A percentile compares a stretch with the other conserved stretches of the same genome.
Conservation (phyloP, 208 protist genomes). For the Acanthamoeba healyi region DNA sequence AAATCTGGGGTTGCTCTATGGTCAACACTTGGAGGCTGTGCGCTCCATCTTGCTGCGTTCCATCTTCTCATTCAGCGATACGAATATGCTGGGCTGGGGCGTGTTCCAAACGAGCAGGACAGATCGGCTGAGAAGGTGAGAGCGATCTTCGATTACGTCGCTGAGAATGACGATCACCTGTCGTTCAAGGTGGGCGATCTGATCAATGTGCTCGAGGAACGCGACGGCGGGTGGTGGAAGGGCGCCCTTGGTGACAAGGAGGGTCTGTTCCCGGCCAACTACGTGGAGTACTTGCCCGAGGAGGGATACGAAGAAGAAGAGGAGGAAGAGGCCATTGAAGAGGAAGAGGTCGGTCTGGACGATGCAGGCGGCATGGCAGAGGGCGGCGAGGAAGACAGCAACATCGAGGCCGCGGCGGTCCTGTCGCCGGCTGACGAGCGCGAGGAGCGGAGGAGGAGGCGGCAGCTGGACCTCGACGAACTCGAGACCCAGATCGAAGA, state of each 20-base stretch:
- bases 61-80: too few species aligned
- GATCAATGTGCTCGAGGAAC: constrained; percentile 6
- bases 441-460: constrained; percentile 45
- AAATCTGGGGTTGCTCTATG: too few species aligned
- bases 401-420: not conserved
- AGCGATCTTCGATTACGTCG: constrained; percentile 63
- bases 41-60: too few species aligned
- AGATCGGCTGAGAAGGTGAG: constrained; percentile 56
- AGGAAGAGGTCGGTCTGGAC: constrained; percentile 22
- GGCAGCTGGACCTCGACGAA: constrained; percentile 66
- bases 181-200: constrained; percentile 70
- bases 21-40: too few species aligned
- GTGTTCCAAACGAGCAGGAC: too few species aligned
- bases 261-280: constrained; percentile 75
- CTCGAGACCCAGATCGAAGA: constrained; percentile 62
- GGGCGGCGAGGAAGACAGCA: not conserved
- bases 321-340: constrained; percentile 36
- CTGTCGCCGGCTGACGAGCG: constrained; percentile 43
- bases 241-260: constrained; percentile 51
- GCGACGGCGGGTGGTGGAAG: constrained; percentile 74
- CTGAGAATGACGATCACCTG: constrained; percentile 66
- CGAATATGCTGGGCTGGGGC: too few species aligned
- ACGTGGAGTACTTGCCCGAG: constrained; percentile 73
- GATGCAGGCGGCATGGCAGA: not conserved
- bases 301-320: constrained; percentile 26